phyloP scores from a whole-genome alignment of 768 basidiomycete genomes.

The Mycena crocata region DNA sequence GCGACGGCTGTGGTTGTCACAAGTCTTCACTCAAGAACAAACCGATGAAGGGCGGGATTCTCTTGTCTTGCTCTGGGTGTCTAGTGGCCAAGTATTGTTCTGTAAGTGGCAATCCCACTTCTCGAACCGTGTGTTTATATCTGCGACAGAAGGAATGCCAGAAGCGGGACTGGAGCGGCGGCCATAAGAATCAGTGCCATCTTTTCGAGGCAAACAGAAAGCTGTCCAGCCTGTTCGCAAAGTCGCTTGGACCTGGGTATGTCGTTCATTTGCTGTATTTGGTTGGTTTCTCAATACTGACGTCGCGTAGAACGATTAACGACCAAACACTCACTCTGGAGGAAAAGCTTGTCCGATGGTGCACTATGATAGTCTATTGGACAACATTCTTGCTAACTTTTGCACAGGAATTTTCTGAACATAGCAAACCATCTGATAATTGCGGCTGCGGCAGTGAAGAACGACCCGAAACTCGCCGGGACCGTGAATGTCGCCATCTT shows the following conservation, averaged over 20 bases:
- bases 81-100: constrained; percentile 8
- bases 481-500: not conserved
- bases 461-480: not conserved
- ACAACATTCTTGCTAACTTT: not conserved
- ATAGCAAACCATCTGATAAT: not conserved
- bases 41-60: not conserved
- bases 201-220: constrained; percentile 16
- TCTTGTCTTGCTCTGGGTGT: constrained; percentile 13
- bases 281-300: too few species aligned
- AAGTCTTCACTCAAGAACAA: constrained; percentile 3
- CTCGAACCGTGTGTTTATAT: not conserved
- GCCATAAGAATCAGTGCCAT: constrained; percentile 9
- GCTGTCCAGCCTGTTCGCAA: not conserved
- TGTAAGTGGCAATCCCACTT: not conserved
- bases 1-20: constrained; percentile 8
- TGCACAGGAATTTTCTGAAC: not conserved
- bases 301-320: not conserved
- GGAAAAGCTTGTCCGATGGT: not conserved
- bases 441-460: constrained; percentile 2
- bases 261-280: not conserved
- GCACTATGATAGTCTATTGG: too few species aligned
- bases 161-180: not conserved
- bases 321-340: not conserved
- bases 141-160: constrained; percentile 11
- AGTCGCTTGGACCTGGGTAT: not conserved